Evolutionary conservation across 23 red algal species (phyloP).

Genomic region (Gracilaria vermiculophylla): DNA sequence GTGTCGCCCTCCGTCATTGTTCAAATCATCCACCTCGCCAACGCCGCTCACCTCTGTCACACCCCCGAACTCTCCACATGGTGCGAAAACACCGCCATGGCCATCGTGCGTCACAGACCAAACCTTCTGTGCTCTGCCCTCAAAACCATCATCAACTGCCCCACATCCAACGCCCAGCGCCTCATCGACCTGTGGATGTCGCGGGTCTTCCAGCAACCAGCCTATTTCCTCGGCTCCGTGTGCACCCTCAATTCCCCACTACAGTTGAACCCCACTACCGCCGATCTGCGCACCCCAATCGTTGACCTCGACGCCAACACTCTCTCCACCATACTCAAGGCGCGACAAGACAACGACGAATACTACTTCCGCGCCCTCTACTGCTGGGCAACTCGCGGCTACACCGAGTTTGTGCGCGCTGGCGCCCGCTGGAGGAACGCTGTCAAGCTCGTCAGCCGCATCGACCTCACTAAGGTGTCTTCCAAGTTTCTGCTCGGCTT

Average conservation of each 20-base stretch:
- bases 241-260: neutral
- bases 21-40: neutral
- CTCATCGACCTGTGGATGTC: neutral
- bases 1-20: neutral
- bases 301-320: neutral
- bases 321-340: neutral
- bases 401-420: neutral
- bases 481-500: constrained; percentile 19
- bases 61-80: constrained; percentile 1
- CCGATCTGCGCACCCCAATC: neutral
- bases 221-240: neutral
- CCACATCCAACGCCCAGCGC: neutral
- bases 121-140: neutral
- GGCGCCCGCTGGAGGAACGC: constrained; percentile 15
- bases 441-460: neutral
- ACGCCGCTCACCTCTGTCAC: constrained; percentile 20
- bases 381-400: constrained; percentile 19
- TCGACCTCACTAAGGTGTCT: constrained; percentile 5
- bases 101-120: neutral
- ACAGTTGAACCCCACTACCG: neutral
- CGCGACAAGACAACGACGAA: neutral
- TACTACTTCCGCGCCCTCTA: constrained; percentile 16
- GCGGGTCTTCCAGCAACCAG: neutral
- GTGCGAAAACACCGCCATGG: neutral
- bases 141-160: neutral